These are phyloP conservation scores for Thraustochytrium sp. DNA, from an alignment of 352 stramenopile genomes.

Conservation along the genomic window DNA sequence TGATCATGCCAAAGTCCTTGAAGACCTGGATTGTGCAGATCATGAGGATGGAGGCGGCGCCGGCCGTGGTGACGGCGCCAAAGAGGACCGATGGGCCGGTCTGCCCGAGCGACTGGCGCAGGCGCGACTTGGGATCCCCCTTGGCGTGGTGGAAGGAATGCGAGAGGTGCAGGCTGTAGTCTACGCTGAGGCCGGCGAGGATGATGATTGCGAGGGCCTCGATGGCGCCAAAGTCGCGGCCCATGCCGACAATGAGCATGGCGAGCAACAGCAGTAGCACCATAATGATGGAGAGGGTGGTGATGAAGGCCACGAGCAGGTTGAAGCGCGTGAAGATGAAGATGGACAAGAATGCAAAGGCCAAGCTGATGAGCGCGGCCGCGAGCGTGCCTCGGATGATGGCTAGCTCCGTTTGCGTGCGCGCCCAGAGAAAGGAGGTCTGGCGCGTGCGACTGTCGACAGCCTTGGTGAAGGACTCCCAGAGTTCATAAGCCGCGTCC, in stretches of 20 bases:
- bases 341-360: conserved; percentile 15
- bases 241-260: conserved; percentile 14
- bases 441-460: neutral
- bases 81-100: conserved; percentile 18
- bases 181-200: conserved; percentile 7
- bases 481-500: neutral
- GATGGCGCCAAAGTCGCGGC: neutral
- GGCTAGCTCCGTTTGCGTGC: conserved; percentile 22
- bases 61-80: conserved; percentile 29
- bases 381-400: conserved; percentile 5
- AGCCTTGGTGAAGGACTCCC: conserved; percentile 5
- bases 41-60: neutral
- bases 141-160: conserved; percentile 2
- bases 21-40: conserved; percentile 23
- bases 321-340: conserved; percentile 31
- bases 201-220: conserved; percentile 31
- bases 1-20: conserved; percentile 38
- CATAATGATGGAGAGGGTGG: conserved; percentile 22
- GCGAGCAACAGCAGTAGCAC: conserved; percentile 3
- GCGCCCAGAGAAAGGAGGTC: conserved; percentile 17
- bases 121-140: neutral
- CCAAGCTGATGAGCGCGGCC: neutral
- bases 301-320: neutral
- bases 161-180: conserved; percentile 42
- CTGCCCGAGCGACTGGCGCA: neutral